A percentile compares a stretch with the other conserved stretches of the same genome.
phyloP scores from a whole-genome alignment of 768 basidiomycete genomes.

The Pleurotus eryngii region DNA sequence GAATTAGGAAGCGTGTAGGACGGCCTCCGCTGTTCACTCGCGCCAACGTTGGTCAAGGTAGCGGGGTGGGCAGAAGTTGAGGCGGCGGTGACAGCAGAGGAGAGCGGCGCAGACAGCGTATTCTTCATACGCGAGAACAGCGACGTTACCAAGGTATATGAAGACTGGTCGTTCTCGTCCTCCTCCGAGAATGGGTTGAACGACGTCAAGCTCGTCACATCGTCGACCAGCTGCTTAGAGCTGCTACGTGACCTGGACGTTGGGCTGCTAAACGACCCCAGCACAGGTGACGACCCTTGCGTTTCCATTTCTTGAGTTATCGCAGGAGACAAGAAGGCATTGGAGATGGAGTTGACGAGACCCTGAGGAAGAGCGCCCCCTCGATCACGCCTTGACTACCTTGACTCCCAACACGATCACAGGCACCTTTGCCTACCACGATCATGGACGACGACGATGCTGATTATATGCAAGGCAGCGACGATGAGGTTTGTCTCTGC shows the following conservation, averaged over 20 bases:
- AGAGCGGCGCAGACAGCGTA: constrained; percentile 65
- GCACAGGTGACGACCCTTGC: constrained; percentile 29
- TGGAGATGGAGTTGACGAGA: not conserved
- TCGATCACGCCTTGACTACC: not conserved
- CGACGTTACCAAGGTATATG: constrained; percentile 79
- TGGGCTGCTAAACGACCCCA: constrained; percentile 34
- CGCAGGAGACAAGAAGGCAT: not conserved
- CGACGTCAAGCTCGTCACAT: constrained; percentile 74
- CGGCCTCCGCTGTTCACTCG: constrained; percentile 57
- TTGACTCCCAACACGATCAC: not conserved
- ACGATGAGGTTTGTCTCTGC: constrained; percentile 64
- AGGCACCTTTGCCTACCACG: not conserved
- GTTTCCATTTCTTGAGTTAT: constrained; percentile 20
- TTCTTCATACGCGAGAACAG: constrained; percentile 81
- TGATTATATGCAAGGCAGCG: constrained; percentile 89
- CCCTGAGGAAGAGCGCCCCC: not conserved
- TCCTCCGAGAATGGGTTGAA: constrained; percentile 94
- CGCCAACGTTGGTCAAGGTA: constrained; percentile 24
- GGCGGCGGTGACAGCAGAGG: constrained; percentile 45
- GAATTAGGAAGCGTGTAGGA: constrained; percentile 45
- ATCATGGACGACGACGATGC: constrained; percentile 92
- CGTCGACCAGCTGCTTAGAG: constrained; percentile 52
- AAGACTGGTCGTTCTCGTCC: constrained; percentile 86
- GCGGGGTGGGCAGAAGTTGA: constrained; percentile 29
- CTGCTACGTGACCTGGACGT: constrained; percentile 63